Percentiles rank a stretch among this genome's conserved stretches.
Evolutionary conservation across 2,329 filamentous ascomycete genomes (phyloP).

Genomic region (Calonectria pauciramosa): DNA sequence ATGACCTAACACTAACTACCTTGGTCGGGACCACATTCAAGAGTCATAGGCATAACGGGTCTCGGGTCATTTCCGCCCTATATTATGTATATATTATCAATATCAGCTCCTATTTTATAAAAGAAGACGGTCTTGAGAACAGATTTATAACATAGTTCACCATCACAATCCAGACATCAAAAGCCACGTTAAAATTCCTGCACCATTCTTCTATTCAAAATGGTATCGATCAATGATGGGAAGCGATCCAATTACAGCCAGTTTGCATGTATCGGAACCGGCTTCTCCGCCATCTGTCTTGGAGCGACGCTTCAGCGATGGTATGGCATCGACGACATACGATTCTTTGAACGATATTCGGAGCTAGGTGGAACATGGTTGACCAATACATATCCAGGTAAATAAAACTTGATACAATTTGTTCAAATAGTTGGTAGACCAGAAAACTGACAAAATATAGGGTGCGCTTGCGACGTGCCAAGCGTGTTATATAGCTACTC

Average conservation of each 20-base stretch:
- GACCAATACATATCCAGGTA: constrained; percentile 72
- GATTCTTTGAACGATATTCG: constrained; percentile 70
- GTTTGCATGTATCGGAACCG: constrained; percentile 68
- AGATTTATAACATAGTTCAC: too few species aligned
- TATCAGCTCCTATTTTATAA: too few species aligned
- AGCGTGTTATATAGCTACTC: constrained; percentile 72
- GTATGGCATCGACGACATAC: constrained; percentile 70
- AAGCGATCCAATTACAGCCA: constrained; percentile 47
- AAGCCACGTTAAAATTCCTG: too few species aligned
- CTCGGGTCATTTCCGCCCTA: too few species aligned
- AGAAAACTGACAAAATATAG: constrained; percentile 26
- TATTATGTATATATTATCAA: too few species aligned
- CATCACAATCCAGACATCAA: too few species aligned
- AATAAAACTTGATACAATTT: too few species aligned
- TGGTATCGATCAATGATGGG: neutral
- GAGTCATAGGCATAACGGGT: too few species aligned
- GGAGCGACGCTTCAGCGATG: constrained; percentile 70
- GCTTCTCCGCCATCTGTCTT: constrained; percentile 73
- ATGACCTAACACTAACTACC: too few species aligned
- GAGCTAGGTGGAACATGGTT: constrained; percentile 76
- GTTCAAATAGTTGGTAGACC: too few species aligned
- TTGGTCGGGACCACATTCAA: too few species aligned
- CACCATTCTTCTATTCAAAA: neutral
- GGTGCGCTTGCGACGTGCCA: constrained; percentile 69
- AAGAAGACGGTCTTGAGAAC: too few species aligned